Percentiles rank a stretch among this genome's conserved stretches.
phyloP scores from a whole-genome alignment of 2,329 filamentous ascomycete genomes.

The Botryotinia convoluta region DNA sequence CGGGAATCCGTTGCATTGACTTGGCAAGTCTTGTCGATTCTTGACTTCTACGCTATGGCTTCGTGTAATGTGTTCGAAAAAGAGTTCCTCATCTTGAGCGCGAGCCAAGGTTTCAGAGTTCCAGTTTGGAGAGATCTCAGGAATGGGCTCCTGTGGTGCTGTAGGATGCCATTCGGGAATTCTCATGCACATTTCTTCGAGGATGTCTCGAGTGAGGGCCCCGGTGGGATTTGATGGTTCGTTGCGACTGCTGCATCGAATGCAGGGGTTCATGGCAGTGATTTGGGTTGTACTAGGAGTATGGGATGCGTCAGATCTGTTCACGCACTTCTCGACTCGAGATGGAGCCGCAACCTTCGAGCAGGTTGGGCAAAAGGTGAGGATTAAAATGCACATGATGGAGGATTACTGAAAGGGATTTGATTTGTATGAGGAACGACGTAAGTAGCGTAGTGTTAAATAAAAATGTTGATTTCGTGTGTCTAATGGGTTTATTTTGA shows the following conservation, averaged over 20 bases:
- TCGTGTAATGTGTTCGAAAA: not conserved
- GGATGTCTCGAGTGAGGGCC: not conserved
- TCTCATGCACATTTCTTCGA: not conserved
- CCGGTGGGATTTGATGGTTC: not conserved
- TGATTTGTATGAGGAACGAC: not conserved
- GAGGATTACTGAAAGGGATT: not conserved
- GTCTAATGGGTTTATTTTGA: not conserved
- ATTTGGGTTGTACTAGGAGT: not conserved
- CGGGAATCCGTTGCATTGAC: not conserved
- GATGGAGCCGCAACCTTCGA: not conserved
- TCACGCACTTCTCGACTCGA: not conserved
- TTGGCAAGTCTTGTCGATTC: not conserved
- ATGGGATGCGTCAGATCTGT: not conserved
- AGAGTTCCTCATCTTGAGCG: not conserved
- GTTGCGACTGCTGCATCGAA: not conserved
- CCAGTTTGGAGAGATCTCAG: not conserved
- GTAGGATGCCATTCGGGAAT: conserved; percentile 3
- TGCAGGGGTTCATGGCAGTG: not conserved
- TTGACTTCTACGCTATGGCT: not conserved
- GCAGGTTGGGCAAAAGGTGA: not conserved
- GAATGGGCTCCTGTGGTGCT: not conserved
- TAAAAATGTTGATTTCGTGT: not conserved
- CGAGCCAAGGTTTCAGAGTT: not conserved
- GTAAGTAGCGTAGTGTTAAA: not conserved
- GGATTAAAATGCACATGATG: not conserved